A percentile compares a stretch with the other conserved stretches of the same genome.
These are phyloP conservation scores for Exidia glandulosa DNA, from an alignment of 768 basidiomycete genomes.

Conservation along the genomic window DNA sequence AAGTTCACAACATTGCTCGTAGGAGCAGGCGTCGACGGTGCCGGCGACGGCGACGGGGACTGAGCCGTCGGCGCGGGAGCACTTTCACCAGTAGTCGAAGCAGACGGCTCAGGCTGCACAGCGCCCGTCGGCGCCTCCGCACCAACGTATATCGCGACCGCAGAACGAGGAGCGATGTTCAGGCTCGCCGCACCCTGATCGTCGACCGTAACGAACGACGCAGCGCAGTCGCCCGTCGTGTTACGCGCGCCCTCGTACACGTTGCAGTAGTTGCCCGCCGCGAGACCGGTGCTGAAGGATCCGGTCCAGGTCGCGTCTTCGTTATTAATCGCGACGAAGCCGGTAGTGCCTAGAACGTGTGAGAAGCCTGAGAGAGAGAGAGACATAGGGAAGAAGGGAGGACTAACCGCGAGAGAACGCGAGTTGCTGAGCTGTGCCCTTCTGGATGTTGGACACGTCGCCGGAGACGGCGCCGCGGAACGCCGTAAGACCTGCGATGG, in stretches of 20 bases:
- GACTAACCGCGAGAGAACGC: conserved; percentile 52
- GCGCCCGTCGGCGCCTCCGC: conserved; percentile 21
- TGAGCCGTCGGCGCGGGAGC: neutral
- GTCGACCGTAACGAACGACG: neutral
- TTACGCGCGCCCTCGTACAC: conserved; percentile 18
- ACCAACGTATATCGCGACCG: conserved; percentile 24
- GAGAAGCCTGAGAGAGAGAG: neutral
- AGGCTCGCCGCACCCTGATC: conserved; percentile 32
- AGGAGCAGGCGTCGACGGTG: neutral
- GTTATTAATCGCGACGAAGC: conserved; percentile 62
- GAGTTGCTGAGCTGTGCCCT: conserved; percentile 34
- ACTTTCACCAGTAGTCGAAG: neutral
- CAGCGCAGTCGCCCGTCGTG: neutral
- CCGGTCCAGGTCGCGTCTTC: conserved; percentile 42
- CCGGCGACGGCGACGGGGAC: conserved; percentile 1
- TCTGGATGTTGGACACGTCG: neutral
- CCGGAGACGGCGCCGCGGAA: conserved; percentile 7
- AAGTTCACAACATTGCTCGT: conserved; percentile 29
- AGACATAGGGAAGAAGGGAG: neutral
- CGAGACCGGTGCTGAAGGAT: conserved; percentile 46
- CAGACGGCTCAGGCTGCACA: conserved; percentile 36
- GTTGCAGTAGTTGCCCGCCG: conserved; percentile 53
- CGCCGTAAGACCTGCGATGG: conserved; percentile 10
- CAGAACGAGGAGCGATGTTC: conserved; percentile 37
- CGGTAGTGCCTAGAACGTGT: conserved; percentile 31